Percentiles rank a stretch among this genome's conserved stretches.
phyloP scores from a whole-genome alignment of 2,329 filamentous ascomycete genomes.

The Anisogramma anomala region DNA sequence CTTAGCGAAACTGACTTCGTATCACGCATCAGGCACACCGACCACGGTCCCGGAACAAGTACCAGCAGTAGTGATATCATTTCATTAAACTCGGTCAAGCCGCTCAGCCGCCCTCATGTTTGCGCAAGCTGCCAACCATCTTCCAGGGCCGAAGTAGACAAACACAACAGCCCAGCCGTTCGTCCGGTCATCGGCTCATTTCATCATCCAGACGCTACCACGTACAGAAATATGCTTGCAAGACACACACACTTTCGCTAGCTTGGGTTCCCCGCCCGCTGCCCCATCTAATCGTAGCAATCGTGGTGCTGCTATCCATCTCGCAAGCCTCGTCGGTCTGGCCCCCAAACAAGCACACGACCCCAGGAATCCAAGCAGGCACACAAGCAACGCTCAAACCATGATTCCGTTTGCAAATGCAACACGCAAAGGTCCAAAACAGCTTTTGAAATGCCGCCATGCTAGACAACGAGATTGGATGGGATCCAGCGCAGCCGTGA shows the following conservation, averaged over 20 bases:
- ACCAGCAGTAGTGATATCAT: slow-evolving; percentile 14
- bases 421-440: slow-evolving; percentile 12
- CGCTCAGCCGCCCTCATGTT: neutral
- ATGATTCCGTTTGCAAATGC: slow-evolving; percentile 9
- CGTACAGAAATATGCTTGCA: neutral
- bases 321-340: neutral
- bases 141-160: slow-evolving; percentile 4
- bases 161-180: slow-evolving; percentile 2
- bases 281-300: neutral
- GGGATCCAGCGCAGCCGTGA: slow-evolving; percentile 2
- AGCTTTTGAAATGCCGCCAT: slow-evolving; percentile 9
- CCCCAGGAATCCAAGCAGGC: slow-evolving; percentile 14
- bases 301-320: neutral
- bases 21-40: no score
- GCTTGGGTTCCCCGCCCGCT: neutral
- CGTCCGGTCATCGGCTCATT: slow-evolving; percentile 2
- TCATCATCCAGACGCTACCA: neutral
- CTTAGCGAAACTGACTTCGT: no score
- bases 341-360: slow-evolving; percentile 11
- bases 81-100: neutral
- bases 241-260: neutral
- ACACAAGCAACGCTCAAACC: slow-evolving; percentile 1
- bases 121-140: neutral
- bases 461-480: neutral
- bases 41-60: neutral